Evolutionary conservation across 805 yeast species (phyloP).

Genomic region (Candida andamanensis): DNA sequence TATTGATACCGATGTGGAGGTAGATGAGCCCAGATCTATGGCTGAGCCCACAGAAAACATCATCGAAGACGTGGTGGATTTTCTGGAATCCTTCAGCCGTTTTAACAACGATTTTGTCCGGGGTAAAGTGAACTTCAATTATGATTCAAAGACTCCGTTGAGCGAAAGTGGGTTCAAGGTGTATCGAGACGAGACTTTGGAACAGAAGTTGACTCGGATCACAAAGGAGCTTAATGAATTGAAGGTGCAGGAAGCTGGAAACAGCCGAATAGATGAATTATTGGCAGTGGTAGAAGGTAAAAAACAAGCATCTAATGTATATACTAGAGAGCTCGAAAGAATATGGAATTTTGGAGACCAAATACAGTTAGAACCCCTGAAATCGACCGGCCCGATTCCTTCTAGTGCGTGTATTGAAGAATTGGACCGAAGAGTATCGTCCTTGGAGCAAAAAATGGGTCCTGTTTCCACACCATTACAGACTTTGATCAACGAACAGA

Average conservation of each 20-base stretch:
- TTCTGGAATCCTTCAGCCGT: constrained; percentile 4
- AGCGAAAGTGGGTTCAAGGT: constrained; percentile 20
- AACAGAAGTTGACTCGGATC: constrained; percentile 35
- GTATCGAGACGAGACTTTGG: constrained; percentile 26
- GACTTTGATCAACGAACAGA: constrained; percentile 24
- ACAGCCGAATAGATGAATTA: no score
- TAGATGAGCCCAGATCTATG: constrained; percentile 1
- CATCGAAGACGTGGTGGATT: constrained; percentile 15
- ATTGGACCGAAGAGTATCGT: constrained; percentile 8
- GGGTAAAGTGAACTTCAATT: constrained; percentile 35
- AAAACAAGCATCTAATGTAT: not conserved
- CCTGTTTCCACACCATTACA: constrained; percentile 7
- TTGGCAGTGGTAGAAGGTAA: not conserved
- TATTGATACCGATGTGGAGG: constrained; percentile 24
- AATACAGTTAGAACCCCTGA: not conserved
- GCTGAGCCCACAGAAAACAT: constrained; percentile 5
- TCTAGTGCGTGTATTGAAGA: not conserved
- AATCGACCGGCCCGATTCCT: not conserved
- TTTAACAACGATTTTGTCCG: constrained; percentile 11
- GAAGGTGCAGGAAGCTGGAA: no score
- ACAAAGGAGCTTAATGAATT: constrained; percentile 36
- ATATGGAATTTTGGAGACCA: not conserved
- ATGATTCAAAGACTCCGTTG: constrained; percentile 18
- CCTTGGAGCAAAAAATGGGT: constrained; percentile 7
- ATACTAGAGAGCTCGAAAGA: no score